Evolutionary conservation across 495 filamentous ascomycete genomes (phyloP).

Genomic region (Pyrenula massariospora): DNA sequence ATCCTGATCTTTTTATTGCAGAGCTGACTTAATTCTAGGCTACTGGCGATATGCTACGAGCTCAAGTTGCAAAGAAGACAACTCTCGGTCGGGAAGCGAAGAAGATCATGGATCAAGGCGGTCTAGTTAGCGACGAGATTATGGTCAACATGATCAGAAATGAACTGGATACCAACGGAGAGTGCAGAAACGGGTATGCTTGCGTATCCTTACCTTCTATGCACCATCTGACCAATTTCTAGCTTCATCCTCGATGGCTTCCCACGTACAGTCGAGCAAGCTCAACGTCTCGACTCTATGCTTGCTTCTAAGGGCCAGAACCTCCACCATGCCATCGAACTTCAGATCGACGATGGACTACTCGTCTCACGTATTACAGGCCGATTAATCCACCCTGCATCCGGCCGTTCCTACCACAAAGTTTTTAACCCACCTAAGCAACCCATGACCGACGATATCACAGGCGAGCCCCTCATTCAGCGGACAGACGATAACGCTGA

Average conservation of each 20-base stretch:
- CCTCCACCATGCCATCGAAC: slow-evolving; percentile 87
- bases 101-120: slow-evolving; percentile 99
- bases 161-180: slow-evolving; percentile 83
- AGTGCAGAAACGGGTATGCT: slow-evolving; percentile 91
- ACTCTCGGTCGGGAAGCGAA: slow-evolving; percentile 89
- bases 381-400: slow-evolving; percentile 88
- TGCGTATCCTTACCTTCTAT: slow-evolving; percentile 1
- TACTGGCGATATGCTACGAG: slow-evolving; percentile 97
- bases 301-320: slow-evolving; percentile 58
- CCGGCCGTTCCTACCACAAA: slow-evolving; percentile 92
- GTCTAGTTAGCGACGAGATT: slow-evolving; percentile 96
- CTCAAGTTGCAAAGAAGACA: slow-evolving; percentile 97
- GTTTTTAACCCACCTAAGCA: slow-evolving; percentile 97
- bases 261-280: slow-evolving; percentile 90
- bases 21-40: slow-evolving; percentile 62
- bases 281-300: slow-evolving; percentile 90
- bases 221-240: slow-evolving; percentile 7
- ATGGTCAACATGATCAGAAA: slow-evolving; percentile 98
- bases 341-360: slow-evolving; percentile 90
- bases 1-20: slow-evolving; percentile 6
- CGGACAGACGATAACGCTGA: slow-evolving; percentile 95
- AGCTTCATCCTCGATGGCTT: slow-evolving; percentile 99
- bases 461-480: slow-evolving; percentile 93
- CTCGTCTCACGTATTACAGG: slow-evolving; percentile 94
- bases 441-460: slow-evolving; percentile 89